Evolutionary conservation across 2,329 filamentous ascomycete genomes (phyloP).

Genomic region (Furcasterigmium furcatum): DNA sequence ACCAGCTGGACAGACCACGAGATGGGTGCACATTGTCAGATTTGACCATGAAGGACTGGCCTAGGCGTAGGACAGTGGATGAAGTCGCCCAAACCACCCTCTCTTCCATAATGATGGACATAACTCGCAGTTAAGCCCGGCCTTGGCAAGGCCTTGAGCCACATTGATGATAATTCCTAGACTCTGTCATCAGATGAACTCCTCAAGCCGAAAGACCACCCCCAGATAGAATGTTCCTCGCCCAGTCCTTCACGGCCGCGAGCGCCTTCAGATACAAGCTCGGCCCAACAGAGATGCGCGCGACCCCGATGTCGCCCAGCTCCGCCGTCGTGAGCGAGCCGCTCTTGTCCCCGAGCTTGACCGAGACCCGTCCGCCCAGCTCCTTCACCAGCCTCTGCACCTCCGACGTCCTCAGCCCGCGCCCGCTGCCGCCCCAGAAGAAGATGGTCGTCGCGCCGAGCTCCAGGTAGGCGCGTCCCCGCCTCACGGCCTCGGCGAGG

Average conservation of each 20-base stretch:
- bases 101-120: too few relatives aligned
- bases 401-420: slow-evolving; percentile 41
- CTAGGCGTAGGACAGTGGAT: too few relatives aligned
- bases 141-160: too few relatives aligned
- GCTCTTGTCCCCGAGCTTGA: slow-evolving; percentile 33
- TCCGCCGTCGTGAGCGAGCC: slow-evolving; percentile 39
- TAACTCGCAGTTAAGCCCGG: too few relatives aligned
- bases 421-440: slow-evolving; percentile 50
- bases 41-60: too few relatives aligned
- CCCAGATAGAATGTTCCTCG: slow-evolving; percentile 23
- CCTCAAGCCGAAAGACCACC: slow-evolving; percentile 6
- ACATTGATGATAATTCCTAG: neutral
- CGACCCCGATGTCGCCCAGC: slow-evolving; percentile 46
- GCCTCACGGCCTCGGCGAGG: slow-evolving; percentile 44
- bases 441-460: slow-evolving; percentile 59
- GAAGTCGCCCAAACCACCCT: too few relatives aligned
- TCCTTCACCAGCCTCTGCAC: slow-evolving; percentile 41
- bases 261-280: slow-evolving; percentile 38
- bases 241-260: slow-evolving; percentile 28
- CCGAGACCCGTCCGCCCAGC: slow-evolving; percentile 46
- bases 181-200: neutral
- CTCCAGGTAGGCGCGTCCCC: slow-evolving; percentile 54
- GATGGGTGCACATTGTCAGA: too few relatives aligned
- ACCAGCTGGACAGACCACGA: too few relatives aligned
- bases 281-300: slow-evolving; percentile 53